Evolutionary conservation across 148 eudicot genomes (phyloP).

Genomic region (Suaeda aralocaspica): DNA sequence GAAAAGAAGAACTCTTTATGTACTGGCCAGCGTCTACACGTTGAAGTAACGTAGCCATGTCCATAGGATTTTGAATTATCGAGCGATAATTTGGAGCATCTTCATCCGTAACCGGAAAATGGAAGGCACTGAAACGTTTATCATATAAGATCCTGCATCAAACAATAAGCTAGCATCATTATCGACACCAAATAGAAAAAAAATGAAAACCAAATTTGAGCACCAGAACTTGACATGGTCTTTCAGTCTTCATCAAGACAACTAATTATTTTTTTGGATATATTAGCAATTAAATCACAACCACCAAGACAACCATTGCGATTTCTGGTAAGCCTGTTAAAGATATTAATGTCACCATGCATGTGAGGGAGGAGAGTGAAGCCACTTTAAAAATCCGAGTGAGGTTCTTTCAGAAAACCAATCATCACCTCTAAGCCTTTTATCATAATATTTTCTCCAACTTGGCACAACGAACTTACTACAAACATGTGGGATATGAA

Average conservation of each 20-base stretch:
- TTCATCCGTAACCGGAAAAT: slow-evolving; percentile 90
- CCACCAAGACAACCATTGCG: neutral
- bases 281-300: neutral
- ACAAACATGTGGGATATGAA: neutral
- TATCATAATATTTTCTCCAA: neutral
- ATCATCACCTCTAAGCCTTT: neutral
- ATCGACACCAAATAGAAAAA: neutral
- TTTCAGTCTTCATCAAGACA: neutral
- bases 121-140: slow-evolving; percentile 88
- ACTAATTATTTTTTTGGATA: neutral
- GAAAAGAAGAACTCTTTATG: slow-evolving; percentile 63
- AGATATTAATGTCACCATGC: neutral
- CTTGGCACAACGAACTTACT: neutral
- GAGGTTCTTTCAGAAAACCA: neutral
- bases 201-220: slow-evolving; percentile 1
- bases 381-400: neutral
- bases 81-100: slow-evolving; percentile 98
- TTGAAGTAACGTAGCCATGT: slow-evolving; percentile 84
- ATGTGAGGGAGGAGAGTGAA: neutral
- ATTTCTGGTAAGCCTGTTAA: neutral
- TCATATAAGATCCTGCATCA: slow-evolving; percentile 86
- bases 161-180: neutral
- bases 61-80: slow-evolving; percentile 92
- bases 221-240: neutral
- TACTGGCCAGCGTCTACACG: slow-evolving; percentile 89